Conservation (phyloP, 495 filamentous ascomycete species). For the Neurospora tetrasperma region DNA sequence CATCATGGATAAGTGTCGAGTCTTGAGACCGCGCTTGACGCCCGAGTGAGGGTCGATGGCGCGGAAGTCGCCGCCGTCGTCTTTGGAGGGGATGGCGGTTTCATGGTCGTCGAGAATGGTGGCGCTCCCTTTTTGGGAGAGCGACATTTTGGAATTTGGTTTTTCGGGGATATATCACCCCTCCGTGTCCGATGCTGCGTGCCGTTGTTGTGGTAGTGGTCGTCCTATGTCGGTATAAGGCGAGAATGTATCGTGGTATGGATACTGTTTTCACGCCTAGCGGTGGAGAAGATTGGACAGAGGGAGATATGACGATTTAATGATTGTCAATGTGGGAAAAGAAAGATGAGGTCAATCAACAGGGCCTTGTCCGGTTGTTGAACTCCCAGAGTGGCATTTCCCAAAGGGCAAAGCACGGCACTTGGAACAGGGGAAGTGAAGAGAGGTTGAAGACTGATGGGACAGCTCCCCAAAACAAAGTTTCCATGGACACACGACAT, state of each 20-base stretch:
- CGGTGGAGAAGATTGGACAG: not conserved
- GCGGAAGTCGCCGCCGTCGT: conserved; percentile 25
- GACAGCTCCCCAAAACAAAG: not conserved
- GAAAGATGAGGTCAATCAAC: not conserved
- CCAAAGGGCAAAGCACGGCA: not conserved
- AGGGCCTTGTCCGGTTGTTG: not conserved
- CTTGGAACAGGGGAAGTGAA: not conserved
- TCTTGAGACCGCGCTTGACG: conserved; percentile 50
- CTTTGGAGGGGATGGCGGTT: not conserved
- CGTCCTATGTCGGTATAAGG: not conserved
- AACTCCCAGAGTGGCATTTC: not conserved
- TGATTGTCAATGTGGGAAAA: not conserved
- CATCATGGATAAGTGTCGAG: conserved; percentile 64
- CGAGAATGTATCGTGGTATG: not conserved
- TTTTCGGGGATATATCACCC: not conserved
- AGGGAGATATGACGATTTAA: not conserved
- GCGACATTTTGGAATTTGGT: not conserved
- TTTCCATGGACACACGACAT: not conserved
- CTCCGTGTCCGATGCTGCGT: no score
- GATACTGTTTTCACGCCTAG: not conserved
- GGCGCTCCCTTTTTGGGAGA: not conserved
- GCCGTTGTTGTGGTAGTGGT: not conserved
- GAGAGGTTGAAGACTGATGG: not conserved
- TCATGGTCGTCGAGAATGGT: not conserved
- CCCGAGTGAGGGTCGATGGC: conserved; percentile 37